Percentiles rank a stretch among this genome's conserved stretches.
Conservation (phyloP, 306 rosid genomes). For the Carpinus viminea region DNA sequence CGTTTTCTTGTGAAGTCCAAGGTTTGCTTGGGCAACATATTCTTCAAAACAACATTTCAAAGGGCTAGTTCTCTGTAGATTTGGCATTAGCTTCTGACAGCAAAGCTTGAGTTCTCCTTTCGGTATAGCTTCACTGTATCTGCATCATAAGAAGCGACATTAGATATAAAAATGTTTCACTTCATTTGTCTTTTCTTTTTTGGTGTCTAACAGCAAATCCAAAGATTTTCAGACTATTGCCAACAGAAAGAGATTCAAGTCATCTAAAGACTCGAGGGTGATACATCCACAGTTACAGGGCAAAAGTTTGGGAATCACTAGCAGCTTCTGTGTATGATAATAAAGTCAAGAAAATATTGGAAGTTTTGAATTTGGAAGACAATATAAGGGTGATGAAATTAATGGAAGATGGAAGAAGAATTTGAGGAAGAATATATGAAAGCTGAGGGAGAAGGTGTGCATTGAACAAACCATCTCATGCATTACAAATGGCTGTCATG, state of each 20-base stretch:
- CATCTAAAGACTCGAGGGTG: background rate
- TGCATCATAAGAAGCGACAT: slow-evolving; percentile 41
- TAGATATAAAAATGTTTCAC: background rate
- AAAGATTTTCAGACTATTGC: background rate
- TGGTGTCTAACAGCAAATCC: background rate
- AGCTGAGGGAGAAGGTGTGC: background rate
- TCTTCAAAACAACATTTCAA: slow-evolving; percentile 9
- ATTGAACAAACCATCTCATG: background rate
- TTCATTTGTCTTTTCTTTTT: background rate
- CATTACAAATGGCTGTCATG: background rate
- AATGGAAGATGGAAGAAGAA: background rate
- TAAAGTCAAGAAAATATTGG: background rate
- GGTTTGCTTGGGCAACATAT: slow-evolving; percentile 19
- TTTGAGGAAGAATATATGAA: background rate
- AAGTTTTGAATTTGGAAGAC: background rate
- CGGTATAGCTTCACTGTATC: slow-evolving; percentile 85
- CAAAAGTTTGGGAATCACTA: slow-evolving; percentile 1
- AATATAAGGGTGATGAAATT: background rate
- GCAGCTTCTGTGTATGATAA: background rate
- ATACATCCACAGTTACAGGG: background rate
- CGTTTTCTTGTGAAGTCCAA: background rate
- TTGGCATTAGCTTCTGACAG: slow-evolving; percentile 71
- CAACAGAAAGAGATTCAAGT: background rate
- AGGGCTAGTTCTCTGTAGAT: slow-evolving; percentile 36
- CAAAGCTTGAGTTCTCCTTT: slow-evolving; percentile 82